Evolutionary conservation across 2,329 filamentous ascomycete genomes (phyloP).

Genomic region (Trichoderma sp.): DNA sequence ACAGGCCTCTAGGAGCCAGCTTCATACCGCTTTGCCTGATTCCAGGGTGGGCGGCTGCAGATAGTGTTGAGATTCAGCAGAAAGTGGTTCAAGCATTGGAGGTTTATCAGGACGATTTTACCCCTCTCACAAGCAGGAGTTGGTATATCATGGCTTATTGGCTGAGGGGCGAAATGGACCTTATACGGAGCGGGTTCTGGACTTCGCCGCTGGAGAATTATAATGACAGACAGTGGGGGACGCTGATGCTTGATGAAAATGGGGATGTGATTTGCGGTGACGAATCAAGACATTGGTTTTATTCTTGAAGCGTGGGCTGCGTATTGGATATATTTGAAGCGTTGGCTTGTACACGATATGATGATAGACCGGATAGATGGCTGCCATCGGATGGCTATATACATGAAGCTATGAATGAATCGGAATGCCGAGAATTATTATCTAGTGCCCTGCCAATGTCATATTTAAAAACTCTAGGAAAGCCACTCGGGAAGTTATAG

Average conservation of each 20-base stretch:
- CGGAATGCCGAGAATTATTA: neutral
- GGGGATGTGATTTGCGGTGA: neutral
- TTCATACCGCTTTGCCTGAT: slow-evolving; percentile 32
- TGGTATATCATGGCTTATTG: slow-evolving; percentile 20
- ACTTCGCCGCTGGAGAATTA: slow-evolving; percentile 8
- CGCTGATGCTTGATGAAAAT: neutral
- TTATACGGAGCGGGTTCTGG: neutral
- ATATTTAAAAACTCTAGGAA: neutral
- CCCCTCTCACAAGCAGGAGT: neutral
- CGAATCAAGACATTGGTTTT: neutral
- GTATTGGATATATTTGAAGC: neutral
- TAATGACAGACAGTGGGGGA: slow-evolving; percentile 2
- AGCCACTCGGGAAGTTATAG: neutral
- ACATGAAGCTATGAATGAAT: neutral
- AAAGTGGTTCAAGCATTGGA: slow-evolving; percentile 23
- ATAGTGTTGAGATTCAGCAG: slow-evolving; percentile 29
- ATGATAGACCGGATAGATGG: neutral
- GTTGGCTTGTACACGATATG: neutral
- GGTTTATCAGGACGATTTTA: slow-evolving; percentile 28
- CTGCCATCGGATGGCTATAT: neutral
- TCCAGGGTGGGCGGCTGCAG: slow-evolving; percentile 30
- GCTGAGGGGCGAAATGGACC: slow-evolving; percentile 16
- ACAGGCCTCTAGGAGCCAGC: slow-evolving; percentile 33
- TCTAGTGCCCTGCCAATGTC: neutral
- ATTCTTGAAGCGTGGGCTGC: neutral